phyloP scores from a whole-genome alignment of 192 early-diverging fungal genomes.

The Mortierella antarctica region DNA sequence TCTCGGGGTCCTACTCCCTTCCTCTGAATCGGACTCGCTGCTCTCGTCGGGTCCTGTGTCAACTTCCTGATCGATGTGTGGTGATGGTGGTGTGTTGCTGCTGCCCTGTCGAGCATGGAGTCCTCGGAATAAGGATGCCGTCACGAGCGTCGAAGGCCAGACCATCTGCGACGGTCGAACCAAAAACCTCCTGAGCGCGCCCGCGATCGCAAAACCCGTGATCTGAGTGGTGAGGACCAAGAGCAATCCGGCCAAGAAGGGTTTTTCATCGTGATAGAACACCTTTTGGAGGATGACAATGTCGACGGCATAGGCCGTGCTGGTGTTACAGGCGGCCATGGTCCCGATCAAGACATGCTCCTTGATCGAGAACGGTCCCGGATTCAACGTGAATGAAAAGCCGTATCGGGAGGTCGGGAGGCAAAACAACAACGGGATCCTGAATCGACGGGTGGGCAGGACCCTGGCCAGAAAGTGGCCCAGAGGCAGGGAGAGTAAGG shows the following conservation, averaged over 20 bases:
- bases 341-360: slow-evolving; percentile 68
- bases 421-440: background rate
- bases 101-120: slow-evolving; percentile 60
- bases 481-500: slow-evolving; percentile 54
- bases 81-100: no score
- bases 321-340: slow-evolving; percentile 59
- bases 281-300: slow-evolving; percentile 59
- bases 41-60: no score
- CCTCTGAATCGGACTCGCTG: background rate
- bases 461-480: slow-evolving; percentile 54
- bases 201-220: slow-evolving; percentile 57
- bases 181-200: slow-evolving; percentile 64
- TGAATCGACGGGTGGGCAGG: slow-evolving; percentile 49
- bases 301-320: slow-evolving; percentile 62
- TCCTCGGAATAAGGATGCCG: slow-evolving; percentile 77
- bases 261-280: slow-evolving; percentile 59
- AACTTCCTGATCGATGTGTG: no score
- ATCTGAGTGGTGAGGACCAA: slow-evolving; percentile 63
- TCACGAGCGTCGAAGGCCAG: slow-evolving; percentile 82
- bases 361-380: slow-evolving; percentile 71
- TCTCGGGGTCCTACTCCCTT: slow-evolving; percentile 35
- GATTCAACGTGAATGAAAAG: slow-evolving; percentile 58
- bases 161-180: slow-evolving; percentile 86
- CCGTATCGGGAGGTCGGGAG: slow-evolving; percentile 40
- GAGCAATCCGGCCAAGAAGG: slow-evolving; percentile 58